Percentiles rank a stretch among this genome's conserved stretches.
phyloP scores from a whole-genome alignment of 768 basidiomycete species.

The Hortiboletus campestris region DNA sequence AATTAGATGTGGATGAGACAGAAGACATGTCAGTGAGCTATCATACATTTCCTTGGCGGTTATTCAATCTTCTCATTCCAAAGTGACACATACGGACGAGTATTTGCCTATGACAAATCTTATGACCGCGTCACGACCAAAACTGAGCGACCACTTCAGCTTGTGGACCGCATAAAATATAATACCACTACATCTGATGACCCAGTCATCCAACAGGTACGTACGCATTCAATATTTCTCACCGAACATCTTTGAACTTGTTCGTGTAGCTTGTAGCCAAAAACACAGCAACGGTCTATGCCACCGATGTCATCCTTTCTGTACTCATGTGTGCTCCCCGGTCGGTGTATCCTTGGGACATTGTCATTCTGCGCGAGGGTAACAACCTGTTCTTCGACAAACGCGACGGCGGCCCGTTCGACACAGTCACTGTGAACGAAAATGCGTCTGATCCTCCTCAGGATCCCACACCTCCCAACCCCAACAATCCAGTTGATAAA shows the following conservation, averaged over 20 bases:
- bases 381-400: slow-evolving; percentile 96
- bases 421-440: slow-evolving; percentile 98
- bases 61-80: slow-evolving; percentile 5
- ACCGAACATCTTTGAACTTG: slow-evolving; percentile 3
- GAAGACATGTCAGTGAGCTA: slow-evolving; percentile 74
- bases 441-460: slow-evolving; percentile 94
- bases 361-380: slow-evolving; percentile 91
- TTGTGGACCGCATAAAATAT: slow-evolving; percentile 93
- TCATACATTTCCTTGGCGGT: background rate
- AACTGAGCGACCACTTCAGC: slow-evolving; percentile 85
- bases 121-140: slow-evolving; percentile 96
- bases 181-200: slow-evolving; percentile 98
- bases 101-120: slow-evolving; percentile 90
- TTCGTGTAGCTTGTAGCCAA: slow-evolving; percentile 68
- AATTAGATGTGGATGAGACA: slow-evolving; percentile 90
- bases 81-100: slow-evolving; percentile 84
- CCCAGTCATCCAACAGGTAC: slow-evolving; percentile 89
- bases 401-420: slow-evolving; percentile 94
- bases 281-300: slow-evolving; percentile 82
- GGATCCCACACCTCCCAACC: slow-evolving; percentile 75
- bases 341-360: slow-evolving; percentile 98
- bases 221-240: slow-evolving; percentile 4
- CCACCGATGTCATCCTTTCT: slow-evolving; percentile 92
- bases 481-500: slow-evolving; percentile 74
- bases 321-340: slow-evolving; percentile 95